Evolutionary conservation across 441 rosid species (phyloP).

Genomic region (Erysimum cheiri): DNA sequence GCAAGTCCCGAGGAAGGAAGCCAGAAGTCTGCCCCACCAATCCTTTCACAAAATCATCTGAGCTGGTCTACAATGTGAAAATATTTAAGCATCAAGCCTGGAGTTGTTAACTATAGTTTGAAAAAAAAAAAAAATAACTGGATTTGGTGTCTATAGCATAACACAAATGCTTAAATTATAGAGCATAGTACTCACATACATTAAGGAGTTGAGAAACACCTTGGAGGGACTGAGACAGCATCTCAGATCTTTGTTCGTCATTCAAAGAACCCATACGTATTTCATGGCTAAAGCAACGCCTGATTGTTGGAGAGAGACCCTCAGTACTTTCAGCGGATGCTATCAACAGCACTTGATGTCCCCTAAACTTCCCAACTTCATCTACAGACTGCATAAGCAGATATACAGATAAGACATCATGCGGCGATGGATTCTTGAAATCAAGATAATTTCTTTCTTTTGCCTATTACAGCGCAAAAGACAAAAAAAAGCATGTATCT

Average conservation of each 20-base stretch:
- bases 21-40: constrained; percentile 95
- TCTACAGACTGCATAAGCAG: constrained; percentile 41
- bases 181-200: constrained; percentile 55
- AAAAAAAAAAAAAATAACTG: background rate
- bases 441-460: background rate
- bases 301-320: constrained; percentile 81
- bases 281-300: constrained; percentile 99
- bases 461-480: background rate
- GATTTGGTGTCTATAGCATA: constrained; percentile 1
- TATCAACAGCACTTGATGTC: constrained; percentile 73
- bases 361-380: constrained; percentile 44
- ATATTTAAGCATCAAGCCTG: constrained; percentile 36
- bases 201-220: constrained; percentile 67
- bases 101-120: constrained; percentile 6
- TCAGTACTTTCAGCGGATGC: constrained; percentile 88
- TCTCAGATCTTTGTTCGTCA: constrained; percentile 84
- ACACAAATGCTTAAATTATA: background rate
- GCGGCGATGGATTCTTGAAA: background rate
- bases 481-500: background rate
- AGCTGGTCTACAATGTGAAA: constrained; percentile 61
- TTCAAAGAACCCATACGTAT: constrained; percentile 79
- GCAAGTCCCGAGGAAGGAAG: constrained; percentile 86
- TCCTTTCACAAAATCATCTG: constrained; percentile 70
- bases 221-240: constrained; percentile 77
- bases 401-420: constrained; percentile 18